Evolutionary conservation across 176 grass and related monocot species (phyloP), one percentile per base, ranked within the genome.

Genomic region (Cenchrus americanus): DNA sequence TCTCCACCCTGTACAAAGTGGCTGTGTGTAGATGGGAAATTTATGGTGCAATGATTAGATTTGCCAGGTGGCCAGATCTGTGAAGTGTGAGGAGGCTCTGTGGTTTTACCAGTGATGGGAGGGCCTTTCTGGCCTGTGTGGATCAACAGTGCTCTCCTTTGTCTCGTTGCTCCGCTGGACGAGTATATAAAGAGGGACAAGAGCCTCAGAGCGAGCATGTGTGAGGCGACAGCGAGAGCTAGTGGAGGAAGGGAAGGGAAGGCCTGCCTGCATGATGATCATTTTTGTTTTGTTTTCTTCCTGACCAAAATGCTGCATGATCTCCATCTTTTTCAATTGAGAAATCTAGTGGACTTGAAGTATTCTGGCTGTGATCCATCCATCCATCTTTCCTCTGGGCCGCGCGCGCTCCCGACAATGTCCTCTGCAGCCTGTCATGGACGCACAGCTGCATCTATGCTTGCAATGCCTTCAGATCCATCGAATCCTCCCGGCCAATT

Each of bases 1-100:
- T 76, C 34, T 81, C 80, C 62, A 76, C 74, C 89, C 85, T 87
- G 87, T 94, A 89, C 84, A 94, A 89, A 94, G 66, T 76, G 89
- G 52, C 50, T 85, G 71, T 71, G 80, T 86, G 80, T 86, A 85
- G 89, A 77, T 82, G 87, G 83, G 71, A 58, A 76, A 85, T 92
- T 92, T 63, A 94, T 87, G 80, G 87, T 61, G 80, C 83, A 72
- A 89, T 85, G 86, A 94, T 94, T 83, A 71, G 86, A 54, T 50
- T 66, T 80, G 84, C 74, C 80, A 87, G 67, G 65, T 68, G 84
- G 52, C 84, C 84, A 90, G 88, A 90, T 90, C 80, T 79, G 84
- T 75, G 74, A 79, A 49, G 68, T 73, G 68, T 67, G 61, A 78
- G 52, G 60, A 86, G 84, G 59, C 61, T 81, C 61, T 81, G 49